Conservation (phyloP, 2,329 filamentous ascomycete species). For the Clarireedia monteithiana region DNA sequence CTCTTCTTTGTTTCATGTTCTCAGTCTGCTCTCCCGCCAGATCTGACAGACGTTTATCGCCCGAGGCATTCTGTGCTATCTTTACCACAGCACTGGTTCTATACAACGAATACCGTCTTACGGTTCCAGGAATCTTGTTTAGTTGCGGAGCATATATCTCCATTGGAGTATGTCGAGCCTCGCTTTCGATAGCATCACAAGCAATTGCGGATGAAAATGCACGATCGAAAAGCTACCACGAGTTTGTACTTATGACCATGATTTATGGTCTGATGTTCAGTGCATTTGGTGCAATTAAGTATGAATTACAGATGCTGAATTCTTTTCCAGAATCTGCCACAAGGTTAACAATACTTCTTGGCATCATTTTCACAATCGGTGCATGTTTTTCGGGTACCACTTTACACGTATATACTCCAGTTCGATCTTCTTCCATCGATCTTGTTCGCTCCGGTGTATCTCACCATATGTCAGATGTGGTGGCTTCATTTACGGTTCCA, state of each 20-base stretch:
- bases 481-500: conserved; percentile 13
- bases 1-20: conserved; percentile 12
- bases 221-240: conserved; percentile 5
- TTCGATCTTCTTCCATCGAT: conserved; percentile 13
- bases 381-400: conserved; percentile 16
- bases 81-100: conserved; percentile 13
- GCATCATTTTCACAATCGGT: conserved; percentile 10
- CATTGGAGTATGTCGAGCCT: conserved; percentile 18
- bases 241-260: conserved; percentile 20
- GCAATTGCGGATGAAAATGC: neutral
- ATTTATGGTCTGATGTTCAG: conserved; percentile 17
- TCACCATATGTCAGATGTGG: conserved; percentile 5
- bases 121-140: conserved; percentile 20
- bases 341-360: neutral
- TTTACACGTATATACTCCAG: conserved; percentile 17
- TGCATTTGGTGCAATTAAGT: conserved; percentile 4
- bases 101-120: conserved; percentile 25
- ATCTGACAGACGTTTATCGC: neutral
- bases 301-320: neutral
- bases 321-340: neutral
- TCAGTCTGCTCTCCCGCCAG: neutral
- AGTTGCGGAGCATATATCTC: conserved; percentile 14
- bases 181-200: conserved; percentile 10
- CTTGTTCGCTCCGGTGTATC: conserved; percentile 10
- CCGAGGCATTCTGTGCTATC: conserved; percentile 13